Conservation (phyloP, 1,284 basidiomycete species). For the Paramarasmius palmivorus region DNA sequence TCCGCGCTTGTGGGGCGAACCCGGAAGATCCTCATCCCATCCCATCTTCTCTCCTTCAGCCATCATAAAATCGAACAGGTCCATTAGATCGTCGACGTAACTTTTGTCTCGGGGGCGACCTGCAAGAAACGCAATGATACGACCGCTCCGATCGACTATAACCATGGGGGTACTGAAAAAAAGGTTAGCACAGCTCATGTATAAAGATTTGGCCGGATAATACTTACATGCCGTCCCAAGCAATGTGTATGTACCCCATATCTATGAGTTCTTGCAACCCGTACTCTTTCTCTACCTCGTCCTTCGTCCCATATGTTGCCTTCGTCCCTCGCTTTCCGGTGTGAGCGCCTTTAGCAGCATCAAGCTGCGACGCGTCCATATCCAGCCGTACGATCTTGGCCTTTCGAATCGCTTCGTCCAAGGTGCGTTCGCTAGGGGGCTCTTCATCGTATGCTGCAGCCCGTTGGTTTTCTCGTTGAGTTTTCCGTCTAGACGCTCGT, state of each 20-base stretch:
- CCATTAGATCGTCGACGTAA: no score
- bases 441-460: no score
- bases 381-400: no score
- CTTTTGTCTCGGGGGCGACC: no score
- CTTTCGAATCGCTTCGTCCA: no score
- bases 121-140: constrained; percentile 3
- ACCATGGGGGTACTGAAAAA: not conserved
- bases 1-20: not conserved
- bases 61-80: no score
- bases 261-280: not conserved
- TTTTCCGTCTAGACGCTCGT: no score
- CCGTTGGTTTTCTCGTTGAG: no score
- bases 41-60: not conserved
- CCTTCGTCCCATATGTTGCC: not conserved
- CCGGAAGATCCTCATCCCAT: not conserved
- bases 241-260: not conserved
- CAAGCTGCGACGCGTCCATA: not conserved
- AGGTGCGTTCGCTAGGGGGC: no score
- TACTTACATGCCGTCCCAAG: constrained; percentile 5
- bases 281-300: not conserved
- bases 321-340: constrained; percentile 2
- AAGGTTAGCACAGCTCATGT: no score
- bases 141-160: not conserved
- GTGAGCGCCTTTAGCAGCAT: constrained; percentile 7
- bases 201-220: not conserved